Percentiles rank a stretch among this genome's conserved stretches.
phyloP scores from a whole-genome alignment of 1,139 yeast species.

The Suhomyces anneliseae region DNA sequence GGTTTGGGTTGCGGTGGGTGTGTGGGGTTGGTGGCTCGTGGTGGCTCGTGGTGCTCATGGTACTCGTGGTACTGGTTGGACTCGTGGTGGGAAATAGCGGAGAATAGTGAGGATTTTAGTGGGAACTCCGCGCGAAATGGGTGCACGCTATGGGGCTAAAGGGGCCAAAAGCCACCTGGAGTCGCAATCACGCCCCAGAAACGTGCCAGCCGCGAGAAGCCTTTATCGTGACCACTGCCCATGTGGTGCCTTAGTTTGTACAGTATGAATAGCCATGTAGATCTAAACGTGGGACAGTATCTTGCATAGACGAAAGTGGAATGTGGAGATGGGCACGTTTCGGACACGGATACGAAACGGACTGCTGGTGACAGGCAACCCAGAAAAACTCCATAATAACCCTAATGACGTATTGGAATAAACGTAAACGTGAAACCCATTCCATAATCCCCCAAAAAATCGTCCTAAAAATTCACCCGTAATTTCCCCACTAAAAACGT shows the following conservation, averaged over 20 bases:
- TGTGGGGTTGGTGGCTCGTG: not conserved
- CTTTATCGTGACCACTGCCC: not conserved
- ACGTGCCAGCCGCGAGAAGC: not conserved
- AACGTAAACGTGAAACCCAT: too few relatives aligned
- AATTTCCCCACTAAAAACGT: too few relatives aligned
- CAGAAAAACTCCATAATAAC: too few relatives aligned
- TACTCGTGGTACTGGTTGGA: not conserved
- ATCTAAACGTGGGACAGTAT: not conserved
- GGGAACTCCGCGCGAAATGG: not conserved
- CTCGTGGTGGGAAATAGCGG: not conserved
- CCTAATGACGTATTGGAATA: too few relatives aligned
- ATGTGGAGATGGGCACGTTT: not conserved
- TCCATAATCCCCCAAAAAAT: too few relatives aligned
- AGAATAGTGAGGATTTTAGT: not conserved
- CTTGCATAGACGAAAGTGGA: not conserved
- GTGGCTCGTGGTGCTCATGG: not conserved
- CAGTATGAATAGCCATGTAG: not conserved
- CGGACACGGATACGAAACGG: not conserved
- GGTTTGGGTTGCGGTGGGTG: not conserved
- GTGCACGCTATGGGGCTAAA: too few relatives aligned
- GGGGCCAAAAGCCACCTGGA: not conserved
- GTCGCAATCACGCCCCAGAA: not conserved
- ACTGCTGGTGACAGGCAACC: too few relatives aligned
- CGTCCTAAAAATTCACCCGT: too few relatives aligned
- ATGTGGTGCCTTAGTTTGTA: not conserved